Evolutionary conservation across 495 filamentous ascomycete genomes (phyloP).

Genomic region (Astrothelium subdiscretum): DNA sequence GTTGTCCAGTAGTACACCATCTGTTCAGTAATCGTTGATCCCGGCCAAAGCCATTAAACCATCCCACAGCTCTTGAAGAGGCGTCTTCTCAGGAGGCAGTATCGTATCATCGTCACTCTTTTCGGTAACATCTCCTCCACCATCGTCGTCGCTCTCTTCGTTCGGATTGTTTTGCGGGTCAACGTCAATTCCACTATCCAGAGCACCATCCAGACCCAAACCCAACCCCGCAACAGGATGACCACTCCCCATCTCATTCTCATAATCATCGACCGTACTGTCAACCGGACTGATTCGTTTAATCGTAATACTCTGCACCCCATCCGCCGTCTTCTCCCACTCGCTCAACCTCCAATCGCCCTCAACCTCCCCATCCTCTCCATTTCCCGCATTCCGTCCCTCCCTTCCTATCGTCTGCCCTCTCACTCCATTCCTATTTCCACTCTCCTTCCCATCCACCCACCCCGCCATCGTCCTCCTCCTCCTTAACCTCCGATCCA

Average conservation of each 20-base stretch:
- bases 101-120: not conserved
- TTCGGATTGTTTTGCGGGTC: conserved; percentile 24
- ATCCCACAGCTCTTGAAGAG: conserved; percentile 19
- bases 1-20: not conserved
- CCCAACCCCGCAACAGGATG: not conserved
- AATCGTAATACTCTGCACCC: conserved; percentile 6
- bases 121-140: conserved; percentile 41
- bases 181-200: not conserved
- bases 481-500: not conserved
- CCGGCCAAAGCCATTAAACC: conserved; percentile 14
- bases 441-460: conserved; percentile 13
- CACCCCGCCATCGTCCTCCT: conserved; percentile 6
- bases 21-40: conserved; percentile 3
- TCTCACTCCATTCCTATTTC: conserved; percentile 5
- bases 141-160: conserved; percentile 53
- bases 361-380: not conserved
- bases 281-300: not conserved
- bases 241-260: not conserved
- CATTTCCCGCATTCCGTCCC: not conserved
- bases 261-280: not conserved
- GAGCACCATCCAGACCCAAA: not conserved
- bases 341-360: not conserved
- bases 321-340: conserved; percentile 2
- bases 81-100: conserved; percentile 7
- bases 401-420: not conserved